Evolutionary conservation across 1,139 yeast genomes (phyloP), one percentile per base, ranked within the genome.

Genomic region (Meyerozyma carpophila): DNA sequence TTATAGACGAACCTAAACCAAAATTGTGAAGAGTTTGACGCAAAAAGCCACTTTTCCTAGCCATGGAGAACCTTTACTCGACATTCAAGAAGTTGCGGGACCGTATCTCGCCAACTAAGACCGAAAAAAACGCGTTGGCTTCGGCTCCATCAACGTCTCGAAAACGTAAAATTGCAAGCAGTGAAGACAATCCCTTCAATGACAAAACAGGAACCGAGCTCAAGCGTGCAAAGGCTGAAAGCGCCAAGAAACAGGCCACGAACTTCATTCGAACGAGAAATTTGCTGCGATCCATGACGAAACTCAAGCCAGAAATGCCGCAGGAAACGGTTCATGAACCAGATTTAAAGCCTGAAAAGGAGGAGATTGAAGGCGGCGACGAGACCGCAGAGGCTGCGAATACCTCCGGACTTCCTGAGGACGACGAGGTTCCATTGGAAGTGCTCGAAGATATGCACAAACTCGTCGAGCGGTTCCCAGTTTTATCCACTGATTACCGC

Each of bases 381-480:
- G 41, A 37, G 4, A 37, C 34, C 24, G 37, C 29, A n/a, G 18
- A 27, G 24, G 39, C 16, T 24, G 38, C 32, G 2, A 44, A 13
- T 5, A 20, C 41, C 40, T 21, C 39, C n/a, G 21, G 10, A 5
- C 13, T 14, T 13, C 24, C 54, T 9, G 75, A 66, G n/a, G 75
- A 71, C 16, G 75, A 71, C 44, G 76, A 69, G 38, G 69, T 77
- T 0, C 56, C 80, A 0, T 59, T 73, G 7, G 82, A 77, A 45
- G 77, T 83, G 1, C 66, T 77, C 39, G 82, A 79, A 47, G 96
- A 90, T 58, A 82, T 89, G 74, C 71, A 70, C 40, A 70, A 72
- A 45, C 71, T 91, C 28, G 82, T 79, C 49, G 72, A 68, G 38
- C 73, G 83, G 31, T 89, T 91, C 57, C 83, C 83, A 3, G 75